These are phyloP conservation scores for Geotrichum macrosporum DNA, from an alignment of 1,139 yeast genomes.

Conservation along the genomic window DNA sequence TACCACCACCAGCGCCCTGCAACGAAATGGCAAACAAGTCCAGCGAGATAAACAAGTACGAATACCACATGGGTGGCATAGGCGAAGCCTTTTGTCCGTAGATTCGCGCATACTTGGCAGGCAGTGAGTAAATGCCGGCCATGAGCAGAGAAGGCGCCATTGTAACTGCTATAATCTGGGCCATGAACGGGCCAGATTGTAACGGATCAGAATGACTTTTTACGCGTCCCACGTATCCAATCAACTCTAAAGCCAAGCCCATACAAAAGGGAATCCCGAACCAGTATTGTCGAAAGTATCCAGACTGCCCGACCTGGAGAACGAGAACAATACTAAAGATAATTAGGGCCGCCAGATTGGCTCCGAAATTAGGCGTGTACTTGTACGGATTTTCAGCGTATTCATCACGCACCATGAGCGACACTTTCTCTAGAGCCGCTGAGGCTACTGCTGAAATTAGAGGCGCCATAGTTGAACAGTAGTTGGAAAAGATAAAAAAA, in stretches of 20 bases:
- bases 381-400: constrained; percentile 38
- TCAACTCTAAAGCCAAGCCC: constrained; percentile 43
- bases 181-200: background rate
- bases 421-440: too few species aligned
- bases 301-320: constrained; percentile 42
- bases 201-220: background rate
- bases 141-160: constrained; percentile 1
- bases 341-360: constrained; percentile 47
- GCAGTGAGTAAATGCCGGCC: constrained; percentile 3
- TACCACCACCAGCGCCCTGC: constrained; percentile 82
- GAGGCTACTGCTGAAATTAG: too few species aligned
- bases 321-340: constrained; percentile 46
- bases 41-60: constrained; percentile 49
- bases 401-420: too few species aligned
- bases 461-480: too few species aligned
- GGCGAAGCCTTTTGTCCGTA: background rate
- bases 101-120: background rate
- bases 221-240: background rate
- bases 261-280: constrained; percentile 56
- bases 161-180: background rate
- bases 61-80: background rate
- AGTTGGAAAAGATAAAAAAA: too few species aligned
- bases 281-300: constrained; percentile 65
- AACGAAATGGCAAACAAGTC: constrained; percentile 68
- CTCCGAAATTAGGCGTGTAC: constrained; percentile 43